Evolutionary conservation across 2,329 filamentous ascomycete genomes (phyloP).

Genomic region (Rutstroemia sp.): DNA sequence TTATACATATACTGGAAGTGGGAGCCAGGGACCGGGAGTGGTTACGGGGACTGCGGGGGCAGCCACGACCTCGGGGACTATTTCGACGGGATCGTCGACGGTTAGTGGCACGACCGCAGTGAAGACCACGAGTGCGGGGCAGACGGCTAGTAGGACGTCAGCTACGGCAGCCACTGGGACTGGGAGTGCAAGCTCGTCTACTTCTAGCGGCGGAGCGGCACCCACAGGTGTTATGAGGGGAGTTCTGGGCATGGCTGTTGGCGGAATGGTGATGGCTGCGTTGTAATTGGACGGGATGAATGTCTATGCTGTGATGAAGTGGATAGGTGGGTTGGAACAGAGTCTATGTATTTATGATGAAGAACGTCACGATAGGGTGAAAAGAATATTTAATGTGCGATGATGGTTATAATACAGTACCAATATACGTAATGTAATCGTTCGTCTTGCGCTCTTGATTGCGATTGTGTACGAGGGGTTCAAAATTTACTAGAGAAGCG

Average conservation of each 20-base stretch:
- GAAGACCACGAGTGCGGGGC: background rate
- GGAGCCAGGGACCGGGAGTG: constrained; percentile 33
- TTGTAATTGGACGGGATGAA: too few relatives aligned
- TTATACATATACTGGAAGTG: constrained; percentile 31
- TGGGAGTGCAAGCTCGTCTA: constrained; percentile 11
- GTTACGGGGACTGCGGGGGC: constrained; percentile 36
- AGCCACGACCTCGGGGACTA: constrained; percentile 23
- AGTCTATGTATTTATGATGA: too few relatives aligned
- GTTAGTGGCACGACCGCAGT: background rate
- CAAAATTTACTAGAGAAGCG: too few relatives aligned
- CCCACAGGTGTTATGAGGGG: constrained; percentile 22
- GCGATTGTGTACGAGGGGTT: too few relatives aligned
- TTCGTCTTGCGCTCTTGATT: too few relatives aligned
- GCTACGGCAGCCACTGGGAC: constrained; percentile 8
- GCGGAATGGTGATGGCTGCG: constrained; percentile 24
- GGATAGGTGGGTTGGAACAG: too few relatives aligned
- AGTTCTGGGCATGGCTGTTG: constrained; percentile 23
- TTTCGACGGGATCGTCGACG: too few relatives aligned
- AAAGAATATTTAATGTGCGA: too few relatives aligned
- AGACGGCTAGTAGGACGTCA: background rate
- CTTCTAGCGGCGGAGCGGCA: constrained; percentile 24
- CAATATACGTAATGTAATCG: too few relatives aligned
- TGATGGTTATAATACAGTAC: too few relatives aligned
- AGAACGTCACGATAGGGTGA: too few relatives aligned
- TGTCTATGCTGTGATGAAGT: too few relatives aligned